Base-by-base conservation (phyloP, 495 filamentous ascomycete genomes). In the Monascus purpureus region DNA sequence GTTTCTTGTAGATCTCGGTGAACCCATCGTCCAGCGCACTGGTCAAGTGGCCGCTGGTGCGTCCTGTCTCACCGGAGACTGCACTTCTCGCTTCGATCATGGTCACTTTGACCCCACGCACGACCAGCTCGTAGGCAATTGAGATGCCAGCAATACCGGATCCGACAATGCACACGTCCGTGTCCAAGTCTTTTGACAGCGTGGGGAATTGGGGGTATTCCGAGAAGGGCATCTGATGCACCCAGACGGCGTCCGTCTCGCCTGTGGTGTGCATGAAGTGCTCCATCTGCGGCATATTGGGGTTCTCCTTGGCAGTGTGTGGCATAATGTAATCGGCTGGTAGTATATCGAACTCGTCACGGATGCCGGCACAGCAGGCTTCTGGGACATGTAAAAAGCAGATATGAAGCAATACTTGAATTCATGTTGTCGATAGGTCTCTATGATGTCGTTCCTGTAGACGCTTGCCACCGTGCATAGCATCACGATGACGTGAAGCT, bases 71-170 rank as follows among this genome's bases (percentile, higher is more conserved):
- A 0, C 70, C 67, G 1, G 67, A 59, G 2, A 73, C 45, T 7
- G 63, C 52, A 6, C 70, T 54, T 6, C 69, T 59, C 3, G 70
- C 68, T 33, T 74, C 71, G 25, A 73, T 48, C 38, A 73, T 52
- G n/a, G 53, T 51, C 4, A 72, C 67, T 0, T 48, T 32, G 19
- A 57, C 40, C 15, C 68, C 70, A 11, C 64, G 57, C n/a, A 16
- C 42, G 31, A 73, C 52, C 0, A 69, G 58, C 41, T 74, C 69
- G 32, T 72, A 72, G 2, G 70, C 68, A 5, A 47, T 52, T 2
- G 56, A 59, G 17, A 75, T 59, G 6, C 70, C 72, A 6, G 67
- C 47, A 31, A 73, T 73, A 19, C 72, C 68, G 17, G 65, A 57
- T 9, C 72, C 70, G 36, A 76, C 49, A 30, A 76, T 52, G 43